Conservation (phyloP, 768 basidiomycete species). For the Mycena venus region DNA sequence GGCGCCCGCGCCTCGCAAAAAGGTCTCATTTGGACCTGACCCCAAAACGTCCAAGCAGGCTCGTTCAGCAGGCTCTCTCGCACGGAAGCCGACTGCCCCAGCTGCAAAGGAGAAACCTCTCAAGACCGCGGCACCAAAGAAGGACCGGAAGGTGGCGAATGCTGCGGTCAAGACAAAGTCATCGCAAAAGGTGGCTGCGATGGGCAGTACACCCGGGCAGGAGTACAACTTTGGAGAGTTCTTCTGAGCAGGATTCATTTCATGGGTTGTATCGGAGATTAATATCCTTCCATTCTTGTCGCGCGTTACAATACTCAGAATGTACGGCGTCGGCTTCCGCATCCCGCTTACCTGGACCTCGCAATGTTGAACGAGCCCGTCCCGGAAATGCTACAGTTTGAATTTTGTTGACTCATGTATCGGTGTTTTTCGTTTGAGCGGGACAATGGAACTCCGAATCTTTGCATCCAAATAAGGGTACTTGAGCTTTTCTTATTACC, state of each 20-base stretch:
- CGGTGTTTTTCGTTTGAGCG: no score
- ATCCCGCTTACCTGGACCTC: no score
- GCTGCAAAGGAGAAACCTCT: constrained; percentile 43
- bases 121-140: constrained; percentile 38
- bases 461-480: neutral
- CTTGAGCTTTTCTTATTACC: no score
- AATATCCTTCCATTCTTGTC: constrained; percentile 2
- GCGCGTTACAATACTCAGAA: no score
- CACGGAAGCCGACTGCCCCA: constrained; percentile 23
- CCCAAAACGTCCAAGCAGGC: constrained; percentile 37
- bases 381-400: no score
- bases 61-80: constrained; percentile 25
- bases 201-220: constrained; percentile 44
- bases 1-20: constrained; percentile 57
- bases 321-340: neutral
- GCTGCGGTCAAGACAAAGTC: constrained; percentile 45
- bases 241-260: constrained; percentile 50
- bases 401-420: no score
- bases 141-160: constrained; percentile 51
- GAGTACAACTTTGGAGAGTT: constrained; percentile 74
- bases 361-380: no score
- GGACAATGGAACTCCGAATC: no score
- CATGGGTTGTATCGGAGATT: neutral
- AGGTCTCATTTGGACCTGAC: constrained; percentile 64
- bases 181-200: constrained; percentile 37